Evolutionary conservation across 352 stramenopile genomes (phyloP), one percentile per base, ranked within the genome.

Genomic region (Phytopythium aichiense): DNA sequence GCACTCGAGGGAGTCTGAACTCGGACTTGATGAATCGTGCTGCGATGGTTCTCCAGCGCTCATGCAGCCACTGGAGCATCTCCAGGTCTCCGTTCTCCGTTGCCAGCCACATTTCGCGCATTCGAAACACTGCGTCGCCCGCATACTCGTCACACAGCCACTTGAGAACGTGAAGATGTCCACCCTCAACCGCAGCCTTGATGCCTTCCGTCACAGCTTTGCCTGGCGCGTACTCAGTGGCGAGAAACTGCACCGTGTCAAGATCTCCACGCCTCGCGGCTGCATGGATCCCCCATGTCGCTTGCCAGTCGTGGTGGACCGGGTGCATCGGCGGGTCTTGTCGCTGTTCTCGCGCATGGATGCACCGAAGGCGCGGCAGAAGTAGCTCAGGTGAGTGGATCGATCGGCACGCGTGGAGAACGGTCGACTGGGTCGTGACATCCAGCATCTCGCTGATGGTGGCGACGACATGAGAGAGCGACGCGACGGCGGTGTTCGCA

Each of bases 271-370:
- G 48, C 51, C 13, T 48, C 13, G 63, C 67, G 28, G 67, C 59
- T 54, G 64, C 51, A 33, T 62, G 63, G 30, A 64, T 46, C 15
- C 58, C 54, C 9, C 23, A 30, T 13, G 63, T 71, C 56, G 71
- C 68, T 18, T 68, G 31, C 67, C 67, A 74, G 22, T 58, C 63
- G 33, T 57, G 45, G 18, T 71, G 71, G 52, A 71, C 54, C 2
- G 38, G 12, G 45, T 68, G 58, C 28, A 71, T 64, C 6, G 46
- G 46, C 15, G 46, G 46, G 5, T 33, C 7, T 9, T 16, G 5
- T 33, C 11, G 7, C 22, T 20, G 22, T 20, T 52, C 46, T 13
- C 46, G 46, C 22, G 46, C 46, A 18, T 52, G 46, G 25, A 52
- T 28, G 22, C 46, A 22, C 7, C 46, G n/a, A 13, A 52, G 25